Conservation (phyloP, 768 basidiomycete genomes). For the Panaeolus cyanescens region DNA sequence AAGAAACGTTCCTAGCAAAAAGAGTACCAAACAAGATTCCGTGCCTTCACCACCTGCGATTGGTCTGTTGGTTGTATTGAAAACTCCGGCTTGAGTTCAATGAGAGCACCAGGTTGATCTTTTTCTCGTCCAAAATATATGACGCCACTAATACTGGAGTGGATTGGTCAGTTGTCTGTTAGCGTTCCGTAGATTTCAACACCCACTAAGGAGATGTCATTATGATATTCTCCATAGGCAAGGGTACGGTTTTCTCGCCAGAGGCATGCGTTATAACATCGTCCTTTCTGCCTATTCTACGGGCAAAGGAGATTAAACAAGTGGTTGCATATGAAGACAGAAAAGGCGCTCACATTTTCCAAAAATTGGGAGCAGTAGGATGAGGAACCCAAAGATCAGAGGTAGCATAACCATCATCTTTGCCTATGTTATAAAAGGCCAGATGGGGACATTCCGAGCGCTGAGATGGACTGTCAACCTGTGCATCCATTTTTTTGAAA, state of each 20-base stretch:
- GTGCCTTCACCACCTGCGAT: conserved; percentile 23
- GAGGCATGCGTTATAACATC: conserved; percentile 37
- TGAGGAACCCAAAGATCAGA: conserved; percentile 46
- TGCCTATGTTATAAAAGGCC: conserved; percentile 37
- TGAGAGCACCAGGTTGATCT: conserved; percentile 33
- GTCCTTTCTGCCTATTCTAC: conserved; percentile 41
- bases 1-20: no score
- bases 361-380: conserved; percentile 40
- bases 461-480: conserved; percentile 16
- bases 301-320: background rate
- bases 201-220: conserved; percentile 26
- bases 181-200: background rate
- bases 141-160: conserved; percentile 24
- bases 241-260: conserved; percentile 37
- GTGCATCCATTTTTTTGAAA: no score
- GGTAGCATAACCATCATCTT: conserved; percentile 42
- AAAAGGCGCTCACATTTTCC: conserved; percentile 36
- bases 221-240: conserved; percentile 31
- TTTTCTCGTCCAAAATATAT: conserved; percentile 47
- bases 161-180: background rate
- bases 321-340: background rate
- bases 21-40: conserved; percentile 37
- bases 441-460: conserved; percentile 31
- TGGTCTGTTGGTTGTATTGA: conserved; percentile 26
- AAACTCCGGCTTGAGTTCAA: conserved; percentile 28